phyloP scores from a whole-genome alignment of 495 filamentous ascomycete species.

The Cercophora scortea region DNA sequence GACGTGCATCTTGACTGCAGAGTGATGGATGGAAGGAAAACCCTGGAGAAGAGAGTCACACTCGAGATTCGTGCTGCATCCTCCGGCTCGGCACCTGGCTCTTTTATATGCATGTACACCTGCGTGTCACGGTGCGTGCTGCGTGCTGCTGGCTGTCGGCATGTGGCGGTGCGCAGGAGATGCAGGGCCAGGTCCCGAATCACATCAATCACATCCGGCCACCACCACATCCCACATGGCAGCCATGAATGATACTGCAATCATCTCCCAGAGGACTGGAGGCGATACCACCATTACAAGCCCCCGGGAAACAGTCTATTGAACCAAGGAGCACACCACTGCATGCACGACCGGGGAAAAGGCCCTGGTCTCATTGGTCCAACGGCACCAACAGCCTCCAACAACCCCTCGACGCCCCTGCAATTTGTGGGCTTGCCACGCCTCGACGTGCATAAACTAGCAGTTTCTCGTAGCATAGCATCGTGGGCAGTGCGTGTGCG shows the following conservation, averaged over 20 bases:
- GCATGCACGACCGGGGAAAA: not conserved
- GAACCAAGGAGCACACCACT: not conserved
- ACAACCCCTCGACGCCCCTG: not conserved
- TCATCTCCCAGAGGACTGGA: not conserved
- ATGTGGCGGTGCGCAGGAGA: no score
- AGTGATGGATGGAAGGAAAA: not conserved
- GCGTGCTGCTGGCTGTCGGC: no score
- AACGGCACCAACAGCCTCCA: not conserved
- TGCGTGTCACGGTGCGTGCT: no score
- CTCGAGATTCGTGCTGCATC: no score
- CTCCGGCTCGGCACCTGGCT: no score
- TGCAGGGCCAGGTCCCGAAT: no score
- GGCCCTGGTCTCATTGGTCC: not conserved
- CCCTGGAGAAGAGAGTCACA: not conserved
- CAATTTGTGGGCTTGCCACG: no score
- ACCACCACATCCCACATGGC: no score
- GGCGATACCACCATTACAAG: not conserved
- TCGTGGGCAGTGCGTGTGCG: no score
- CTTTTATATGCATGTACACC: no score
- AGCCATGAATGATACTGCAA: not conserved
- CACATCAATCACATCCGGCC: not conserved
- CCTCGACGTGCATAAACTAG: no score
- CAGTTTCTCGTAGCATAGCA: no score
- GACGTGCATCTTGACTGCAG: not conserved
- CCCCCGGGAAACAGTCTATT: not conserved